phyloP scores from a whole-genome alignment of 2,329 filamentous ascomycete genomes.

The Trichoderma pleuroti region DNA sequence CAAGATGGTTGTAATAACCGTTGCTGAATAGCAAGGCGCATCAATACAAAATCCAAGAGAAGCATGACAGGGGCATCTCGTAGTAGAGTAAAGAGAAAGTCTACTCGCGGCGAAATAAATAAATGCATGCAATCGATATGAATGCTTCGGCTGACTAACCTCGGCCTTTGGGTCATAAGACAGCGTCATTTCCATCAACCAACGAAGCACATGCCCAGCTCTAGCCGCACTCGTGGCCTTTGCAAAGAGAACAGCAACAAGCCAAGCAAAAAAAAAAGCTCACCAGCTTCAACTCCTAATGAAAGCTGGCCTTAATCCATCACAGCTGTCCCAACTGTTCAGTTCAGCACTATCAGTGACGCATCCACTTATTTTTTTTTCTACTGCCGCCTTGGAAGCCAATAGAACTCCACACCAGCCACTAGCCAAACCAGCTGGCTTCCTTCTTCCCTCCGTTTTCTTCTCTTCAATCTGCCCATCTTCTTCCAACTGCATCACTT shows the following conservation, averaged over 20 bases:
- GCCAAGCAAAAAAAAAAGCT: background rate
- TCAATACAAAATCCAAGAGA: background rate
- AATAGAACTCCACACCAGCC: constrained; percentile 17
- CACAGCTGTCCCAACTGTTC: background rate
- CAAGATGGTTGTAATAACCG: background rate
- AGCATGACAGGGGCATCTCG: background rate
- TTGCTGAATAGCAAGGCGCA: background rate
- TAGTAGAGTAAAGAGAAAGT: background rate
- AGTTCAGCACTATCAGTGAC: background rate
- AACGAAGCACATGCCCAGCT: constrained; percentile 1
- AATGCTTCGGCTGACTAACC: background rate
- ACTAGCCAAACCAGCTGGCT: background rate
- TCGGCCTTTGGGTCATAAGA: constrained; percentile 7
- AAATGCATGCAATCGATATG: background rate
- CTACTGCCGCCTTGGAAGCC: background rate
- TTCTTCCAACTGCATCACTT: background rate
- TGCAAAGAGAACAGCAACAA: background rate
- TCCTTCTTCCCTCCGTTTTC: background rate
- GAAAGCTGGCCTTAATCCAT: constrained; percentile 18
- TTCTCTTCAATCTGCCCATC: background rate
- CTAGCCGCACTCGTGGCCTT: background rate
- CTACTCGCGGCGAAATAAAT: background rate
- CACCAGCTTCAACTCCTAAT: background rate
- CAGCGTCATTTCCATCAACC: background rate
- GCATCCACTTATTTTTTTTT: constrained; percentile 13